phyloP scores from a whole-genome alignment of 106 monocot species.

The Apostasia shenzhenica region DNA sequence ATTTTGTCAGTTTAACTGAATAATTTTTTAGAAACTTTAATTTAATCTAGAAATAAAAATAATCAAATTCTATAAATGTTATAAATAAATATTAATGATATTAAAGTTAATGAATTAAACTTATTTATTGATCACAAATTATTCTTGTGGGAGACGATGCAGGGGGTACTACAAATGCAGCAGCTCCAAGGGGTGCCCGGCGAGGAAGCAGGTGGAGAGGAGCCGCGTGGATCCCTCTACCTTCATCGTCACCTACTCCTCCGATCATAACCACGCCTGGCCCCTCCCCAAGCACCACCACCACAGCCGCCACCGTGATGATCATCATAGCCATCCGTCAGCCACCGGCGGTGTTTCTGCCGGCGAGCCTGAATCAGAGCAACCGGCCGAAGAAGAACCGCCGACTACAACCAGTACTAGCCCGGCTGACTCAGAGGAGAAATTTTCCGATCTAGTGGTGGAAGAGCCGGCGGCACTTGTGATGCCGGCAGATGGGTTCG shows the following conservation, averaged over 20 bases:
- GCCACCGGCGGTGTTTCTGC: not conserved
- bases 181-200: conserved; percentile 64
- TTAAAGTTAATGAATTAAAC: no score
- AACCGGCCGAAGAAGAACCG: not conserved
- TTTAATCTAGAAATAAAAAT: not conserved
- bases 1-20: not conserved
- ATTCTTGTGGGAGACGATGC: not conserved
- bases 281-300: conserved; percentile 28
- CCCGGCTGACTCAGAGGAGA: conserved; percentile 9
- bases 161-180: conserved; percentile 74
- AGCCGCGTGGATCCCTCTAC: conserved; percentile 52
- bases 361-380: conserved; percentile 1
- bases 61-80: no score
- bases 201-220: conserved; percentile 64
- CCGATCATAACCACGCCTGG: conserved; percentile 64
- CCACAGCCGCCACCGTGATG: not conserved
- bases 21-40: not conserved
- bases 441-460: conserved; percentile 16
- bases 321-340: not conserved
- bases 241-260: conserved; percentile 59
- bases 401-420: not conserved
- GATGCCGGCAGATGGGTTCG: conserved; percentile 10
- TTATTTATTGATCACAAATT: not conserved
- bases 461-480: conserved; percentile 12
- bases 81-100: not conserved